phyloP scores from a whole-genome alignment of 1,139 yeast genomes.

The Kurtzmaniella quercitrusa region DNA sequence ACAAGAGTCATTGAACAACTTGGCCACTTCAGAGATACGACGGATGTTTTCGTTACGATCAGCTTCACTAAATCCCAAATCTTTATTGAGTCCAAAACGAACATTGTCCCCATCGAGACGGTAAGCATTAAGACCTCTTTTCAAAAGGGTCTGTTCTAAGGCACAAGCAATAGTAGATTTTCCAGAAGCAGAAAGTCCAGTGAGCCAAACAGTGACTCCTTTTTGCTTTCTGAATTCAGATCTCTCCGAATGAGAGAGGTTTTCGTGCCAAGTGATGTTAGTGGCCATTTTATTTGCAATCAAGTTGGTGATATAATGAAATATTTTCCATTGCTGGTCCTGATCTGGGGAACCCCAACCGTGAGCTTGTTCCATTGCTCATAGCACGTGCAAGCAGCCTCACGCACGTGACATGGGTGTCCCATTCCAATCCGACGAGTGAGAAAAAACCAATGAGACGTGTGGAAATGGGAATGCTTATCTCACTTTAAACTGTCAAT shows the following conservation, averaged over 20 bases:
- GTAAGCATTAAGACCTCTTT: constrained; percentile 66
- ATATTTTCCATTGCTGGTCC: not conserved
- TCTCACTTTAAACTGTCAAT: no score
- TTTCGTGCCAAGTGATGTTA: constrained; percentile 93
- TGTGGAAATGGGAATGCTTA: no score
- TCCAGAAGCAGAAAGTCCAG: constrained; percentile 94
- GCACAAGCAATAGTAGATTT: constrained; percentile 95
- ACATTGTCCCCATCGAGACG: constrained; percentile 94
- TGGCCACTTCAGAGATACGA: constrained; percentile 88
- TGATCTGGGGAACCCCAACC: not conserved
- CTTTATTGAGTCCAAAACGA: constrained; percentile 91
- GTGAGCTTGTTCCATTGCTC: not conserved
- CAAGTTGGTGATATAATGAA: not conserved
- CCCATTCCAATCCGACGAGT: no score
- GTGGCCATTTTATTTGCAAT: constrained; percentile 91
- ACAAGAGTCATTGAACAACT: constrained; percentile 87
- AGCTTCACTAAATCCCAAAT: constrained; percentile 84
- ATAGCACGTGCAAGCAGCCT: constrained; percentile 1
- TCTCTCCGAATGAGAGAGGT: constrained; percentile 81
- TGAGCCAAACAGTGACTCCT: constrained; percentile 91
- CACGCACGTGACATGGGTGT: no score
- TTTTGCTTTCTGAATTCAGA: constrained; percentile 65
- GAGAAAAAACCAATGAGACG: no score
- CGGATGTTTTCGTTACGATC: constrained; percentile 94
- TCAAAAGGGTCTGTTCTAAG: constrained; percentile 73